Conservation (phyloP, 495 filamentous ascomycete species). For the Penicillium salamii region DNA sequence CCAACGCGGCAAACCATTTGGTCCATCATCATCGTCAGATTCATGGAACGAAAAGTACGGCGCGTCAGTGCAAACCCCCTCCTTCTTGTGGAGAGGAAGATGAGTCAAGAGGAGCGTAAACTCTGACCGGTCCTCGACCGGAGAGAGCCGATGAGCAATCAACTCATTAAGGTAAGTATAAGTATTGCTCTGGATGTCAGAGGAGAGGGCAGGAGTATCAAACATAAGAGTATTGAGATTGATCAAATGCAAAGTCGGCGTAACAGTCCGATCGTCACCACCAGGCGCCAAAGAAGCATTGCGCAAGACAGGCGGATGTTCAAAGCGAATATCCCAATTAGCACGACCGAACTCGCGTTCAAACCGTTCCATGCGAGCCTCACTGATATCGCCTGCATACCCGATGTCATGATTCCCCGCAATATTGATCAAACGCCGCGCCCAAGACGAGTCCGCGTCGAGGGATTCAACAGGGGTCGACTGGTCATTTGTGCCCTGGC, state of each 20-base stretch:
- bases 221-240: slow-evolving; percentile 90
- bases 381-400: slow-evolving; percentile 85
- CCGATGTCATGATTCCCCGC: slow-evolving; percentile 96
- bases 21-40: slow-evolving; percentile 39
- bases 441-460: slow-evolving; percentile 59
- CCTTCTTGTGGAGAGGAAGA: slow-evolving; percentile 80
- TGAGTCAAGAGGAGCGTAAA: slow-evolving; percentile 88
- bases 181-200: slow-evolving; percentile 62
- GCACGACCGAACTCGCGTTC: slow-evolving; percentile 77
- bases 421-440: slow-evolving; percentile 75
- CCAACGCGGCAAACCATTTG: slow-evolving; percentile 29
- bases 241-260: slow-evolving; percentile 65
- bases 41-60: slow-evolving; percentile 75
- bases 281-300: slow-evolving; percentile 12
- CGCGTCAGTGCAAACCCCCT: slow-evolving; percentile 78
- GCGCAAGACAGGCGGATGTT: slow-evolving; percentile 33
- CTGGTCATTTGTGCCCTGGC: slow-evolving; percentile 29
- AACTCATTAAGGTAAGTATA: slow-evolving; percentile 76
- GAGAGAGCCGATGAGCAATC: slow-evolving; percentile 58
- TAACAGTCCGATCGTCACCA: slow-evolving; percentile 16
- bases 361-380: slow-evolving; percentile 69
- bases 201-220: slow-evolving; percentile 70
- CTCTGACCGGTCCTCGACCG: slow-evolving; percentile 62
- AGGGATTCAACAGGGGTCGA: slow-evolving; percentile 43
- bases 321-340: slow-evolving; percentile 84